Evolutionary conservation across 176 grass and related monocot genomes (phyloP).

Genomic region (Aegilops speltoides): DNA sequence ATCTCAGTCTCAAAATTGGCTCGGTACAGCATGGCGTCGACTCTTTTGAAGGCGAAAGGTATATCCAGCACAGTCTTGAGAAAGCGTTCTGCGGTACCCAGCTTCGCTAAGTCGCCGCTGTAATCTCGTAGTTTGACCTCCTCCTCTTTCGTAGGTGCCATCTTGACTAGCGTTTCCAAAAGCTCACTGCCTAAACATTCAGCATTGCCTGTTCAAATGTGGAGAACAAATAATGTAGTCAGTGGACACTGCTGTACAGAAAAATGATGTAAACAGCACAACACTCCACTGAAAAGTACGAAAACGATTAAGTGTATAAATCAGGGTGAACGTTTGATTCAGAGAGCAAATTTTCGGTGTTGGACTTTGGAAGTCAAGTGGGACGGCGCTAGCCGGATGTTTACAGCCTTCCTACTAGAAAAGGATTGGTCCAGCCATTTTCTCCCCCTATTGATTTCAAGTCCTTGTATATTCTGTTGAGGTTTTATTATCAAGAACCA

Average conservation of each 20-base stretch:
- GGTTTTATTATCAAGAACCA: constrained; percentile 3
- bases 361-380: not conserved
- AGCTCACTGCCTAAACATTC: constrained; percentile 88
- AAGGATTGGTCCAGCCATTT: not conserved
- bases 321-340: not conserved
- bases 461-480: constrained; percentile 30
- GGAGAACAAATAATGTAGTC: not conserved
- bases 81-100: constrained; percentile 87
- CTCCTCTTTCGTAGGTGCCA: constrained; percentile 98
- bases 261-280: not conserved
- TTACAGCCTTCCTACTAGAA: constrained; percentile 7
- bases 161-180: constrained; percentile 97
- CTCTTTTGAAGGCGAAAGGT: constrained; percentile 97
- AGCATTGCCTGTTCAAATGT: constrained; percentile 64
- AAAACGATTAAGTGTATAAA: not conserved
- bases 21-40: constrained; percentile 94
- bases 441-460: not conserved
- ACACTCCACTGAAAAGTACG: not conserved
- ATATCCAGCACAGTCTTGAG: constrained; percentile 87
- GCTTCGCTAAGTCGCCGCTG: constrained; percentile 65
- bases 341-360: not conserved
- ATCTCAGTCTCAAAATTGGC: constrained; percentile 97
- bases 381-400: not conserved
- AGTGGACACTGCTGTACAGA: not conserved
- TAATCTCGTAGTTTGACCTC: constrained; percentile 86